Conservation (phyloP, 2,329 filamentous ascomycete species). For the Ophiocordyceps camponoti-leonardi region DNA sequence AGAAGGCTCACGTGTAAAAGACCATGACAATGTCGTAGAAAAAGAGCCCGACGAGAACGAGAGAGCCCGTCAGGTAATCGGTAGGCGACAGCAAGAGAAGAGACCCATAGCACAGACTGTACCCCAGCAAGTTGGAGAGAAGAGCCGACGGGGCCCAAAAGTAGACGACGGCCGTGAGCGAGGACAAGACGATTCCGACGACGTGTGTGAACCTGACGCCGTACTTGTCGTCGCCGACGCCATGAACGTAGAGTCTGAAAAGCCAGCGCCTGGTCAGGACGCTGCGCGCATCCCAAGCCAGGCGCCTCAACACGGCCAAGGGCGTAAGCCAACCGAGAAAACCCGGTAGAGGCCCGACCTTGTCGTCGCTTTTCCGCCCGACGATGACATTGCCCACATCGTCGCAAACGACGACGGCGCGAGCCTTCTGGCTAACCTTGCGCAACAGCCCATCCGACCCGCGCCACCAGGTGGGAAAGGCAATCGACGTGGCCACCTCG, state of each 20-base stretch:
- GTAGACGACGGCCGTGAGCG: constrained; percentile 41
- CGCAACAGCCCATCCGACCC: constrained; percentile 23
- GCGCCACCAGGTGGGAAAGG: constrained; percentile 59
- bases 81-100: constrained; percentile 78
- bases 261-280: constrained; percentile 34
- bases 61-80: constrained; percentile 64
- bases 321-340: constrained; percentile 15
- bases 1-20: constrained; percentile 51
- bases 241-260: constrained; percentile 31
- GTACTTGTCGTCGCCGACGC: constrained; percentile 26
- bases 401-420: constrained; percentile 20
- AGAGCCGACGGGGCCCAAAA: constrained; percentile 41
- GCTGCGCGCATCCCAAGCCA: constrained; percentile 31
- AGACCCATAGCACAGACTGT: constrained; percentile 70
- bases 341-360: background rate
- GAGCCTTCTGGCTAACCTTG: constrained; percentile 23
- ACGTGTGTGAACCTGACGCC: constrained; percentile 39
- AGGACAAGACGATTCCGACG: constrained; percentile 34
- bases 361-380: background rate
- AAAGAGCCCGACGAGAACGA: constrained; percentile 67
- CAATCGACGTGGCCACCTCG: constrained; percentile 43
- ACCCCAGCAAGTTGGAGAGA: constrained; percentile 73
- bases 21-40: constrained; percentile 93
- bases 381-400: constrained; percentile 12
- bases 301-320: constrained; percentile 8